These are phyloP conservation scores for Ceratobasidium theobromae DNA, from an alignment of 1,284 basidiomycete species.

Conservation along the genomic window DNA sequence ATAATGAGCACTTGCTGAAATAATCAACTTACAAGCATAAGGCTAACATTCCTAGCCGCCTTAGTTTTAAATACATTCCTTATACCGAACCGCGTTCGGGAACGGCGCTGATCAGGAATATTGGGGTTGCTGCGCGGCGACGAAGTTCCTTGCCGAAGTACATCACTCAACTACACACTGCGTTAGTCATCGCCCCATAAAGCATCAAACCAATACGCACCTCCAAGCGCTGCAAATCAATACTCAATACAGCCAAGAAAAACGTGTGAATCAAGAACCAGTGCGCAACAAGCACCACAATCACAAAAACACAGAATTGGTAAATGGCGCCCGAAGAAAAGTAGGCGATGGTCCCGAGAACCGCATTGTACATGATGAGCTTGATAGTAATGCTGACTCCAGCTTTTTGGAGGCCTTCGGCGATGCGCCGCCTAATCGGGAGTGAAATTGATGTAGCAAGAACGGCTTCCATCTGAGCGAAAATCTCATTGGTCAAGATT, in stretches of 20 bases:
- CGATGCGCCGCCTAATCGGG: conserved; percentile 90
- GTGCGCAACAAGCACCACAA: conserved; percentile 91
- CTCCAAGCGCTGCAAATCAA: conserved; percentile 88
- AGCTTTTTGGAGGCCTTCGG: conserved; percentile 81
- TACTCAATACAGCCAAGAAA: conserved; percentile 85
- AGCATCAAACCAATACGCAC: conserved; percentile 45
- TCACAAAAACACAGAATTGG: conserved; percentile 92
- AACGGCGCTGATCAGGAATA: conserved; percentile 9
- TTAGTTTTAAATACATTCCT: conserved; percentile 31
- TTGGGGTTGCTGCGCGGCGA: conserved; percentile 12
- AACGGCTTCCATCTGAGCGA: conserved; percentile 77
- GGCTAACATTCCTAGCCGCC: conserved; percentile 35
- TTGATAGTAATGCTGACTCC: conserved; percentile 92
- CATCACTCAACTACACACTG: conserved; percentile 65
- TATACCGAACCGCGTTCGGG: conserved; percentile 9
- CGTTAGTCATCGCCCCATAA: neutral
- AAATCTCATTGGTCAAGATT: conserved; percentile 10
- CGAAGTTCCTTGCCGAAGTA: conserved; percentile 61
- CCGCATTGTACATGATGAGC: conserved; percentile 81
- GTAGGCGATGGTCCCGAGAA: conserved; percentile 77
- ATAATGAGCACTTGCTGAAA: neutral
- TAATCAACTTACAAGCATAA: conserved; percentile 33
- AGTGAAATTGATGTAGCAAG: conserved; percentile 86
- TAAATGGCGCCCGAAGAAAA: conserved; percentile 80
- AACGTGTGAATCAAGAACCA: conserved; percentile 95